Conservation (phyloP, 2,329 filamentous ascomycete genomes). For the Cladosporium sp. region DNA sequence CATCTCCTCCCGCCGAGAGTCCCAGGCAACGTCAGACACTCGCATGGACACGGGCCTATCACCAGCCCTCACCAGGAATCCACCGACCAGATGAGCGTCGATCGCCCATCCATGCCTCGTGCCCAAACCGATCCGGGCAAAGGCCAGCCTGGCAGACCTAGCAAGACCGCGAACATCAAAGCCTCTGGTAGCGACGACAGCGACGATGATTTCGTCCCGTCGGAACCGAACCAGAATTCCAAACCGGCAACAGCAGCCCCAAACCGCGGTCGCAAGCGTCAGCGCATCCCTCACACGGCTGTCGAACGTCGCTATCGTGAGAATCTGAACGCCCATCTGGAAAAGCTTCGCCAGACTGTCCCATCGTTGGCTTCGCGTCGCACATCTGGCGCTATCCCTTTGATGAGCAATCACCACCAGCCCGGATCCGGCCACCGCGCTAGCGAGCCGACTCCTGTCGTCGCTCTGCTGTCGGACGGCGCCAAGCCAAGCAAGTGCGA, state of each 20-base stretch:
- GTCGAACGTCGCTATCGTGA: constrained; percentile 38
- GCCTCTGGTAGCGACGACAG: constrained; percentile 31
- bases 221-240: constrained; percentile 22
- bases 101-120: constrained; percentile 13
- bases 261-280: constrained; percentile 33
- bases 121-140: constrained; percentile 5
- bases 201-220: constrained; percentile 33
- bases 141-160: background rate
- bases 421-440: constrained; percentile 21
- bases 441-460: background rate
- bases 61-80: constrained; percentile 31
- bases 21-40: constrained; percentile 20
- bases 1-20: constrained; percentile 23
- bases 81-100: constrained; percentile 10
- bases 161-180: constrained; percentile 3
- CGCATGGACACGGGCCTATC: constrained; percentile 22
- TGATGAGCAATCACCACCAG: constrained; percentile 11
- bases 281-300: constrained; percentile 40
- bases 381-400: constrained; percentile 19
- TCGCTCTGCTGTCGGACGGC: constrained; percentile 23
- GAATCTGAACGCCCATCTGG: constrained; percentile 39
- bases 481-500: constrained; percentile 40
- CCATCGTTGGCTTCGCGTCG: constrained; percentile 31
- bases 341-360: constrained; percentile 35
- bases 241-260: constrained; percentile 25